Evolutionary conservation across 805 yeast genomes (phyloP).

Genomic region (Tetrapisispora namnaoensis): DNA sequence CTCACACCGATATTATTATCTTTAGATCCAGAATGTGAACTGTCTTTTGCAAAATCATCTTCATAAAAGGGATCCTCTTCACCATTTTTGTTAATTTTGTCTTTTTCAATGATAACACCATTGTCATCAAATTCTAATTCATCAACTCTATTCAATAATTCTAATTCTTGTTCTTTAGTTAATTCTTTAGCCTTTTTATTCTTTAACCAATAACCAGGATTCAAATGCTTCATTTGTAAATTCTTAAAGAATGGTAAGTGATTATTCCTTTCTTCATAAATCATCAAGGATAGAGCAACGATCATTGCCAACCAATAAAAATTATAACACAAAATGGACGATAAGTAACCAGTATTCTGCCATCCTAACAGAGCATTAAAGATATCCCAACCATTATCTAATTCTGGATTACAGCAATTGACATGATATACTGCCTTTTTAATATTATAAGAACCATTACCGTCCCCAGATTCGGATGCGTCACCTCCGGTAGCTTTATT

Average conservation of each 20-base stretch:
- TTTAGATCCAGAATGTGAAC: background rate
- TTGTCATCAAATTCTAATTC: constrained; percentile 29
- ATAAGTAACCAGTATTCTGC: constrained; percentile 94
- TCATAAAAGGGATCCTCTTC: background rate
- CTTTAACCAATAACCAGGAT: constrained; percentile 67
- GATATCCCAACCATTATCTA: constrained; percentile 92
- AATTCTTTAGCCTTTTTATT: constrained; percentile 54
- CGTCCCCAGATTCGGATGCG: constrained; percentile 85
- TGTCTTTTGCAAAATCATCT: background rate
- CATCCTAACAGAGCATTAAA: constrained; percentile 92
- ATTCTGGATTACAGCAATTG: constrained; percentile 92
- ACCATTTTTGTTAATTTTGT: background rate
- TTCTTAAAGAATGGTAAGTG: constrained; percentile 62
- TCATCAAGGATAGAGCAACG: constrained; percentile 46
- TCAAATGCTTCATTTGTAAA: constrained; percentile 41
- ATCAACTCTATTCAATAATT: constrained; percentile 40
- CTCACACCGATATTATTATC: background rate
- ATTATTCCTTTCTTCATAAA: constrained; percentile 76
- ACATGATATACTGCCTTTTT: constrained; percentile 83
- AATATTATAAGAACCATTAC: constrained; percentile 91
- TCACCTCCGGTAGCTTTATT: constrained; percentile 77
- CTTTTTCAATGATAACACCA: constrained; percentile 21
- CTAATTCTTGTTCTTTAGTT: constrained; percentile 41
- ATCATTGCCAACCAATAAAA: constrained; percentile 75
- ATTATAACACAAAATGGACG: constrained; percentile 83